Evolutionary conservation across 176 grass and related monocot genomes (phyloP), one percentile per base, ranked within the genome.

Genomic region (Hordeum marinum): DNA sequence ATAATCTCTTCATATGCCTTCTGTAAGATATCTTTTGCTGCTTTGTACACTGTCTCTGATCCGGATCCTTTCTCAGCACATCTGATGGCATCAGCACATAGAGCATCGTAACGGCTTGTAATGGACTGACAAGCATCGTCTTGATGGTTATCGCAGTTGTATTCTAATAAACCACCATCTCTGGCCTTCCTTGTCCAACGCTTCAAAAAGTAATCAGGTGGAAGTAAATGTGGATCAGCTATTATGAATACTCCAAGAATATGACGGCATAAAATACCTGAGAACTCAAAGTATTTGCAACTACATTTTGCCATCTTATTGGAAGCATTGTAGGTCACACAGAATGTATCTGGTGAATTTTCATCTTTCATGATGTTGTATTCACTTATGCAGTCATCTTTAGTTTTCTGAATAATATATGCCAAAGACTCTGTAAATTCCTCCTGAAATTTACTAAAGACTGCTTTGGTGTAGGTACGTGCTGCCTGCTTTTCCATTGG

Each of bases 401-500:
- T 85, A 23, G 88, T 90, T 80, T 94, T 98, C 35, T 92, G 77
- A 85, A 95, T 85, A 50, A 88, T 88, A 80, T 92, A 98, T 24
- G 93, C 93, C 58, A 98, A 86, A 72, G 96, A 98, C 64, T 92
- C 87, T 34, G 85, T 92, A 85, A 98, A 98, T 85, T 98, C 89
- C 82, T 98, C 96, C 68, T 95, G 93, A 89, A 98, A 98, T 80
- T 87, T 94, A 84, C 63, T 79, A 68, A 98, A 98, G 15, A 94
- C 86, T 78, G 89, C 89, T 82, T 93, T 95, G 24, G 91, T 95
- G 76, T 95, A 98, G 15, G 84, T 90, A 76, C 34, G 59, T 84
- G 89, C 89, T 77, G 96, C 96, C 87, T 98, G 93, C 80, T 95
- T 98, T 83, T 98, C 96, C 87, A 98, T 95, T 71, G 88, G 81